Evolutionary conservation across 1,284 basidiomycete genomes (phyloP).

Genomic region (Cutaneotrichosporon sp.): DNA sequence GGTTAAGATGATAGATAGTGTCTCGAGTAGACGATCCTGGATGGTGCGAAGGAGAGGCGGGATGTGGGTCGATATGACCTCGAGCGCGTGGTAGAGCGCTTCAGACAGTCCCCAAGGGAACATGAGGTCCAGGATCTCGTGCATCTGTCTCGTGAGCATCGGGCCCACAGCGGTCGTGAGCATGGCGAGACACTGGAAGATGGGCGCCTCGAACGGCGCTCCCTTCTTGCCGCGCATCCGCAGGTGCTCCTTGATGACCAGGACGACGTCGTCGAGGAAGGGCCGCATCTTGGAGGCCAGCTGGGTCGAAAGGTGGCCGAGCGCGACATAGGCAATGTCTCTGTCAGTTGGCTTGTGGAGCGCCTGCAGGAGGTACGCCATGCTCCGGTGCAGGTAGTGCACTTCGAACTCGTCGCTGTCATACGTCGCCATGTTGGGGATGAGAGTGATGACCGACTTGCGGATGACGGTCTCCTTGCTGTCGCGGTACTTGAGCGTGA

Average conservation of each 20-base stretch:
- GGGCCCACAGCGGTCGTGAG: slow-evolving; percentile 92
- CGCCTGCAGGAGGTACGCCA: slow-evolving; percentile 84
- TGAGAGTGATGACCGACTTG: slow-evolving; percentile 89
- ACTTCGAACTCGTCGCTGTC: slow-evolving; percentile 87
- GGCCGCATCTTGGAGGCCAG: slow-evolving; percentile 93
- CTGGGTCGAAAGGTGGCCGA: slow-evolving; percentile 90
- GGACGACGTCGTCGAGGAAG: slow-evolving; percentile 90
- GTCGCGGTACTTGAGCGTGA: slow-evolving; percentile 83
- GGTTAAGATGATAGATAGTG: slow-evolving; percentile 73
- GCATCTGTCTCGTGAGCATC: slow-evolving; percentile 89
- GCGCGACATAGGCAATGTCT: slow-evolving; percentile 90
- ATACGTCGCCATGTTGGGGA: slow-evolving; percentile 90
- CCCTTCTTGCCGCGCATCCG: slow-evolving; percentile 87
- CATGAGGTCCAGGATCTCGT: slow-evolving; percentile 96
- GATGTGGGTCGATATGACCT: slow-evolving; percentile 82
- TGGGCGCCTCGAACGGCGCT: slow-evolving; percentile 87
- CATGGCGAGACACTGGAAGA: slow-evolving; percentile 98
- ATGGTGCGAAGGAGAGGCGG: slow-evolving; percentile 88
- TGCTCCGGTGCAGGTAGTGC: slow-evolving; percentile 83
- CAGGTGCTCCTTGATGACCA: slow-evolving; percentile 83
- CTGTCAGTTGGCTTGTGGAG: slow-evolving; percentile 87
- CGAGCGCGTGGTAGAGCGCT: slow-evolving; percentile 79
- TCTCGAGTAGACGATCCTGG: slow-evolving; percentile 86
- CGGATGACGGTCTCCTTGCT: slow-evolving; percentile 82
- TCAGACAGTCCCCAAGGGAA: slow-evolving; percentile 92